Conservation (phyloP, 441 rosid species). For the Corymbia calophylla region DNA sequence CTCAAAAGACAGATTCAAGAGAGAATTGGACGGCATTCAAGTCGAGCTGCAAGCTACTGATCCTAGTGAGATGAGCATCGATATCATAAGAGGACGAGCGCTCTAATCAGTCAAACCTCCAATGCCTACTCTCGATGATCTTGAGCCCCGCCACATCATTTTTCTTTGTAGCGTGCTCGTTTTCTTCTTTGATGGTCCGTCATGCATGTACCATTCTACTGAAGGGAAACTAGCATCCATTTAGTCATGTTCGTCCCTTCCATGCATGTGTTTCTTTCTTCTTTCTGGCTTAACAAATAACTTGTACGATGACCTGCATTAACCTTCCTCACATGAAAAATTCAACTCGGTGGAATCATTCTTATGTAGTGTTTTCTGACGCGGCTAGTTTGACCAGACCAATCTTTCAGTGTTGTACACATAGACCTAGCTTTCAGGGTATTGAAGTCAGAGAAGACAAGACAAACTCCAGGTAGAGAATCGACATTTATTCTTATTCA, state of each 20-base stretch:
- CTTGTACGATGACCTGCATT: not conserved
- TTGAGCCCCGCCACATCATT: not conserved
- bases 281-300: not conserved
- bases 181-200: not conserved
- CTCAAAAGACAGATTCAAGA: constrained; percentile 69
- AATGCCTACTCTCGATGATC: not conserved
- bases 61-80: constrained; percentile 59
- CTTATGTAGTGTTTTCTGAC: not conserved
- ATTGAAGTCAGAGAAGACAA: not conserved
- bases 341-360: not conserved
- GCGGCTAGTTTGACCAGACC: not conserved
- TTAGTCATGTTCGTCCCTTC: not conserved
- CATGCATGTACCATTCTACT: not conserved
- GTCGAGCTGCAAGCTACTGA: constrained; percentile 78
- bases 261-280: not conserved
- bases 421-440: not conserved
- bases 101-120: constrained; percentile 1
- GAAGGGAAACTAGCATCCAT: not conserved
- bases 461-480: not conserved
- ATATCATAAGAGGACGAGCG: constrained; percentile 54
- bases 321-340: not conserved
- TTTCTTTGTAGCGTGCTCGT: not conserved
- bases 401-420: not conserved
- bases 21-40: constrained; percentile 64
- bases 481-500: not conserved